Percentiles rank a stretch among this genome's conserved stretches.
phyloP scores from a whole-genome alignment of 495 filamentous ascomycete genomes.

The Filosporella fistucella region DNA sequence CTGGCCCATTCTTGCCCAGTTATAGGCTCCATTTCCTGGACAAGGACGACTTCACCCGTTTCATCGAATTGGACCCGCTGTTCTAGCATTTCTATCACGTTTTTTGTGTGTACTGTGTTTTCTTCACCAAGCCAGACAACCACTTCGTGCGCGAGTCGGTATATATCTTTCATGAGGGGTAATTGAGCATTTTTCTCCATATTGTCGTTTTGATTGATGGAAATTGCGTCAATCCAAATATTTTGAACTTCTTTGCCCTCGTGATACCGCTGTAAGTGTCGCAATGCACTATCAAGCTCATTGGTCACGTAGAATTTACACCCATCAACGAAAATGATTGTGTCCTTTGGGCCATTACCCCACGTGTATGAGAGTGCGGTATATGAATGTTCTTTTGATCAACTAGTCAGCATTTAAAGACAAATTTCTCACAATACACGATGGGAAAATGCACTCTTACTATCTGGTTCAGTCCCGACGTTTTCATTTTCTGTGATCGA shows the following conservation, averaged over 20 bases:
- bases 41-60: neutral
- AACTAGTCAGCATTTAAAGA: too few relatives aligned
- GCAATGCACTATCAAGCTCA: conserved; percentile 1
- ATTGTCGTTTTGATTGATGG: conserved; percentile 16
- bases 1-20: neutral
- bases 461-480: too few relatives aligned
- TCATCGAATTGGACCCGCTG: neutral
- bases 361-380: conserved; percentile 8
- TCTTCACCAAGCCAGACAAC: conserved; percentile 16
- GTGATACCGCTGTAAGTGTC: neutral
- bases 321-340: neutral
- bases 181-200: conserved; percentile 8
- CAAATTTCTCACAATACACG: too few relatives aligned
- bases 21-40: neutral
- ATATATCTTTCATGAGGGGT: conserved; percentile 16
- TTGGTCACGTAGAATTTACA: neutral
- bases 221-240: conserved; percentile 15
- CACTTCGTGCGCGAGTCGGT: conserved; percentile 2
- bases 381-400: neutral
- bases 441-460: too few relatives aligned
- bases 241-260: neutral
- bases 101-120: neutral
- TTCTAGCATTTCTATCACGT: neutral
- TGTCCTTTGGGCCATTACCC: neutral
- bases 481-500: too few relatives aligned